A percentile compares a stretch with the other conserved stretches of the same genome.
These are phyloP conservation scores for Nidularia sp. DNA, from an alignment of 768 basidiomycete genomes.

Conservation along the genomic window DNA sequence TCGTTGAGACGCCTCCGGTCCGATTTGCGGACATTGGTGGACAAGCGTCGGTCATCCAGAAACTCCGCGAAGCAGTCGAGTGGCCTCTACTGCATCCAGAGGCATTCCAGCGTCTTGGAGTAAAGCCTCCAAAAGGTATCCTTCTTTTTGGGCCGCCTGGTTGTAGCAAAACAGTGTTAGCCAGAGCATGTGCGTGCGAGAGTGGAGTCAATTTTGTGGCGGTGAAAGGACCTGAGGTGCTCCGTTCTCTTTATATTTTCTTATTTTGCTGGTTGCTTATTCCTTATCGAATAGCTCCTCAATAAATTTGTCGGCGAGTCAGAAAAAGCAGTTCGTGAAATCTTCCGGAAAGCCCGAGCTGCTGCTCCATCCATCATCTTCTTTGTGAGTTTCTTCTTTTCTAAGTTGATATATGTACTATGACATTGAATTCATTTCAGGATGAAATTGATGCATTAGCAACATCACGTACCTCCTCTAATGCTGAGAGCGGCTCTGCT, in stretches of 20 bases:
- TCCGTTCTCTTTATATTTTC: background rate
- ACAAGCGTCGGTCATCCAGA: conserved; percentile 75
- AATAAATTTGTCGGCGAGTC: conserved; percentile 99
- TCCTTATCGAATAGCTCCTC: conserved; percentile 55
- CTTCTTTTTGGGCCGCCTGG: conserved; percentile 94
- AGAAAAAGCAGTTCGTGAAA: conserved; percentile 90
- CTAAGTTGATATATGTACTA: too few relatives aligned
- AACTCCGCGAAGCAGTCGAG: conserved; percentile 86
- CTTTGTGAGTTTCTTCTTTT: conserved; percentile 59
- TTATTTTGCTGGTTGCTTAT: background rate
- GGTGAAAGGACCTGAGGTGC: conserved; percentile 91
- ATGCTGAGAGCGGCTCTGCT: conserved; percentile 47
- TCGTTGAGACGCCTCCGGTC: conserved; percentile 80
- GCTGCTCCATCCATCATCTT: conserved; percentile 95
- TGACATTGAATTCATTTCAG: conserved; percentile 30
- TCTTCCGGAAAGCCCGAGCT: conserved; percentile 91
- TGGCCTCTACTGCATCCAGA: conserved; percentile 91
- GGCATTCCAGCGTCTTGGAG: conserved; percentile 83
- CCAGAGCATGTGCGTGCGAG: conserved; percentile 88
- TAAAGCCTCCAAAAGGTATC: conserved; percentile 84
- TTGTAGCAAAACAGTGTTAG: conserved; percentile 94
- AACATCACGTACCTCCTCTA: conserved; percentile 63
- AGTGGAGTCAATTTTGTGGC: conserved; percentile 95
- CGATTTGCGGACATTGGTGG: conserved; percentile 90
- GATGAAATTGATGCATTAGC: conserved; percentile 97